Conservation (phyloP, 257 asterid genomes). For the Capsicum baccatum region DNA sequence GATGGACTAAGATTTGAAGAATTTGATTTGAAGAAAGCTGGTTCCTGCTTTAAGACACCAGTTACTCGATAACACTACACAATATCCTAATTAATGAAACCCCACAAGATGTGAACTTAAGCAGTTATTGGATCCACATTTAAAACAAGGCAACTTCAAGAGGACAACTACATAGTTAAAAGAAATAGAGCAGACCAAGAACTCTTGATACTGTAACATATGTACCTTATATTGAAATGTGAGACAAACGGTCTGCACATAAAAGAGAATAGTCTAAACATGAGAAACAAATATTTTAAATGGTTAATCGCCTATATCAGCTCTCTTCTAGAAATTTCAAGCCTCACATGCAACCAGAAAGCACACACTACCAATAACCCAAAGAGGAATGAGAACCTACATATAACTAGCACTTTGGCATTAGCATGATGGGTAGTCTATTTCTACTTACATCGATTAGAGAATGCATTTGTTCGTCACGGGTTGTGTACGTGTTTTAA, state of each 20-base stretch:
- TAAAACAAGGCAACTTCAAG: not conserved
- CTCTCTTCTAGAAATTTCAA: not conserved
- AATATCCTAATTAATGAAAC: not conserved
- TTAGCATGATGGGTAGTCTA: not conserved
- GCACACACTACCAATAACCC: not conserved
- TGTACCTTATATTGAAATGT: not conserved
- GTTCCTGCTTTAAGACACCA: not conserved
- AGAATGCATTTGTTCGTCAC: not conserved
- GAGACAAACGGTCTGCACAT: not conserved
- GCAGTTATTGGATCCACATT: not conserved
- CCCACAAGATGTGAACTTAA: not conserved
- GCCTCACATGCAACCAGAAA: not conserved
- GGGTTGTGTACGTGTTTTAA: not conserved
- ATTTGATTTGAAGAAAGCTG: not conserved
- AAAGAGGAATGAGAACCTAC: conserved; percentile 2
- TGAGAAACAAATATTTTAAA: not conserved
- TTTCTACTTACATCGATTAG: not conserved
- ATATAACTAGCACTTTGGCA: not conserved
- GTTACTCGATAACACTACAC: not conserved
- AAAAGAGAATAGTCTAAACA: conserved; percentile 2
- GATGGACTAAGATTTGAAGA: not conserved
- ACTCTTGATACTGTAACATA: not conserved
- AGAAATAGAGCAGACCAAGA: not conserved
- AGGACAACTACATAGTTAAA: not conserved
- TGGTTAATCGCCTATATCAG: not conserved